phyloP scores from a whole-genome alignment of 163 green algal genomes.

The Coccomyxa subellipsoidea region DNA sequence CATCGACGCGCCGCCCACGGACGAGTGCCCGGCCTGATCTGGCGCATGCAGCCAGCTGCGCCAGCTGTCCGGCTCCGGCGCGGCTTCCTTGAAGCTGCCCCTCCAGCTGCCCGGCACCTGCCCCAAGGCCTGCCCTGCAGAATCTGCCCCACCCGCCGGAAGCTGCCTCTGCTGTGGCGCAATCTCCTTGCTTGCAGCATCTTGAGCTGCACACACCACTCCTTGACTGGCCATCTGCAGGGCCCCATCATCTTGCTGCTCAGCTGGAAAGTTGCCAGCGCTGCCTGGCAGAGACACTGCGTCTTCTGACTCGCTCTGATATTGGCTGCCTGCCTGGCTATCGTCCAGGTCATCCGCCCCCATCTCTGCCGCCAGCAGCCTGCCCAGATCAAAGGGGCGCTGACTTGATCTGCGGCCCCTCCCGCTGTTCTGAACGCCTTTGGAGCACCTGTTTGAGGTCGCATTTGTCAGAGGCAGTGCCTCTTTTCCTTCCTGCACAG shows the following conservation, averaged over 20 bases:
- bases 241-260: background rate
- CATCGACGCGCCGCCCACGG: background rate
- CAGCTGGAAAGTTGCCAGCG: background rate
- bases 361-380: background rate
- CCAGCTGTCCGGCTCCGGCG: background rate
- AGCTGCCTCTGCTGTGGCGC: too few relatives aligned
- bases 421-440: background rate
- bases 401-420: background rate
- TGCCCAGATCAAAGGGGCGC: background rate
- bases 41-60: background rate
- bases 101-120: background rate
- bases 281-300: background rate
- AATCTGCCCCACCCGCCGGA: background rate
- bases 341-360: background rate
- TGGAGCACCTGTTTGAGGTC: background rate
- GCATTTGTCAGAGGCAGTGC: background rate
- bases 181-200: too few relatives aligned
- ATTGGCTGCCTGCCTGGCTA: background rate
- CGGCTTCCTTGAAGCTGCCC: background rate
- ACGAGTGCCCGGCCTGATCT: background rate
- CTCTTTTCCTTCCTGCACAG: background rate
- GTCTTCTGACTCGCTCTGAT: background rate
- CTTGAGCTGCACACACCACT: too few relatives aligned
- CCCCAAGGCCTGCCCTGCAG: background rate
- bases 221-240: too few relatives aligned